These are phyloP conservation scores for Parachlorella kessleri DNA, from an alignment of 139 green algal genomes.

Conservation along the genomic window DNA sequence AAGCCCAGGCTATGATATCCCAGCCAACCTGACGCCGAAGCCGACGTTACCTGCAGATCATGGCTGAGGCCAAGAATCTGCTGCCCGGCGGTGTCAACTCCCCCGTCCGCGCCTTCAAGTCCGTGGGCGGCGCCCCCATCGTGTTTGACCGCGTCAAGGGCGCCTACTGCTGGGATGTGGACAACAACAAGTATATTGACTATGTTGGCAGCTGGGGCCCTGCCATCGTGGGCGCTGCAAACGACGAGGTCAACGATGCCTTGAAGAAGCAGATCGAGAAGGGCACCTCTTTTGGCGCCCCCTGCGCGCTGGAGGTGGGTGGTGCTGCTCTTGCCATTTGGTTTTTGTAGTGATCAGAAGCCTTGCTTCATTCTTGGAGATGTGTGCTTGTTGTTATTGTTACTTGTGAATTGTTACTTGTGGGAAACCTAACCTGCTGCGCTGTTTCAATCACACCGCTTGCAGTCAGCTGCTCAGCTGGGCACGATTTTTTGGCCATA, in stretches of 20 bases:
- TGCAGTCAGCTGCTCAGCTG: no score
- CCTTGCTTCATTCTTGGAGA: no score
- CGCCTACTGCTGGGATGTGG: slow-evolving; percentile 90
- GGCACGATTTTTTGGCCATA: no score
- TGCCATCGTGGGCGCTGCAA: slow-evolving; percentile 92
- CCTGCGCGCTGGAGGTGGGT: slow-evolving; percentile 95
- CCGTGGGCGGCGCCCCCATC: slow-evolving; percentile 96
- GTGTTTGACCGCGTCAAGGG: slow-evolving; percentile 98
- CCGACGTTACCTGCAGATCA: slow-evolving; percentile 71
- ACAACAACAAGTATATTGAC: slow-evolving; percentile 94
- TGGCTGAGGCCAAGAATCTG: slow-evolving; percentile 90
- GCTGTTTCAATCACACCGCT: no score
- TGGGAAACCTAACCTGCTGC: no score
- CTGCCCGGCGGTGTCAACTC: slow-evolving; percentile 98
- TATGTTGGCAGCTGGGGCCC: slow-evolving; percentile 98
- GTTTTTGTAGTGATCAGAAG: no score
- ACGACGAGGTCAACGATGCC: slow-evolving; percentile 95
- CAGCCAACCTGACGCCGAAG: no score
- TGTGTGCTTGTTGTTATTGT: no score
- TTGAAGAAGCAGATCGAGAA: slow-evolving; percentile 94
- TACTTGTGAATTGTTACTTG: no score
- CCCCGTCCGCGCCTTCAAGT: slow-evolving; percentile 97
- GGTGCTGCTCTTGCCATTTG: no score
- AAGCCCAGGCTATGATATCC: background rate
- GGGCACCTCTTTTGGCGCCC: slow-evolving; percentile 97